Evolutionary conservation across 257 asterid species (phyloP), one percentile per base, ranked within the genome.

Genomic region (Solanum lycopersicoides): DNA sequence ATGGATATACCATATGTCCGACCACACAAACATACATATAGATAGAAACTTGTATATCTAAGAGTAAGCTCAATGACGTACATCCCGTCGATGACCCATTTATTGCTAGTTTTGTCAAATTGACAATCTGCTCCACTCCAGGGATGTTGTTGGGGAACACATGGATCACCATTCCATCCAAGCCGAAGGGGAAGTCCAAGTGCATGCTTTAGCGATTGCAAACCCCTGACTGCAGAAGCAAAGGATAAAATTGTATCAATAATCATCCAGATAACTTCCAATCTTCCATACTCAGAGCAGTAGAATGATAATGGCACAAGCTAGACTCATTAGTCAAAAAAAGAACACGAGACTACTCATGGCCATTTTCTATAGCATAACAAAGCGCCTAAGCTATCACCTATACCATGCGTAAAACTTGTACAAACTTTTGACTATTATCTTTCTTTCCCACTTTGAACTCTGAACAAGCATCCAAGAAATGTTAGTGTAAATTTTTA

Each of bases 91-190:
- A 96, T 96, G 87, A 95, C 98, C 91, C 98, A 93, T 92, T 92
- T 94, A 86, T 93, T 90, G 91, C 92, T 89, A 88, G 56, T 88
- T 87, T 88, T 93, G 92, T 97, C 93, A 73, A 94, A 94, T 87
- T 86, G 98, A 88, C 99, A 96, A 89, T 97, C 96, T 86, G 98
- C 93, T 88, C 99, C 99, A 89, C 92, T 96, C 99, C 98, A 97
- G 39, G 99, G 98, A 91, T 97, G 99, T 88, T 93, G 95, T 89
- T 96, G 98, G 79, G 99, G 99, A 87, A 93, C 98, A 89, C 99
- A 97, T 45, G 99, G 99, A 91, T 97, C 99, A 41, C 99, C 99
- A 60, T 97, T 97, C 99, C 99, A 97, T 89, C 99, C 99, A 50
- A 97, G 91, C 63, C 98, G 98, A 87, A 94, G 98, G 84, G 99